phyloP scores from a whole-genome alignment of 176 grass and related monocot genomes.

The Elymus sibiricus region DNA sequence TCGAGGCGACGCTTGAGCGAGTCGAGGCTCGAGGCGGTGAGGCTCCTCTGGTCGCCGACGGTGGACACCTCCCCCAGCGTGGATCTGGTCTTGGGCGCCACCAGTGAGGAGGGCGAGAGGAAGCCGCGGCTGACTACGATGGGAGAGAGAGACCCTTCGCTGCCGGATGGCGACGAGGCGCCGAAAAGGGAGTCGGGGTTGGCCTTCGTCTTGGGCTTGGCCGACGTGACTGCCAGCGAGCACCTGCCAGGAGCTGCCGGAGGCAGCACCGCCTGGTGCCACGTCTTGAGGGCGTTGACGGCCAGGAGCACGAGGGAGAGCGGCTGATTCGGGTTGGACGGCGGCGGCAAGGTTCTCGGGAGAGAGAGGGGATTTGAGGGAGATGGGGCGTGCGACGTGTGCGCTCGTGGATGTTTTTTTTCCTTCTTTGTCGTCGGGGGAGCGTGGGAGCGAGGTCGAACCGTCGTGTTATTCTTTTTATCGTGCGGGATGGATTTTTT shows the following conservation, averaged over 20 bases:
- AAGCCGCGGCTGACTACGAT: conserved; percentile 15
- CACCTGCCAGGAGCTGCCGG: conserved; percentile 46
- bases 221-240: conserved; percentile 22
- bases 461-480: no score
- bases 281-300: conserved; percentile 65
- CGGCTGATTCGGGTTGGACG: not conserved
- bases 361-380: no score
- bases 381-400: no score
- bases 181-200: conserved; percentile 23
- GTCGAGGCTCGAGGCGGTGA: conserved; percentile 38
- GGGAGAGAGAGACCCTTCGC: not conserved
- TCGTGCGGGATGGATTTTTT: no score
- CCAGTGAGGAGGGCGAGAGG: conserved; percentile 18
- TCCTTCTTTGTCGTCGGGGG: no score
- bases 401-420: no score
- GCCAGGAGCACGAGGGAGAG: not conserved
- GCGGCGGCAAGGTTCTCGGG: not conserved
- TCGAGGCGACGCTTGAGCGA: conserved; percentile 44
- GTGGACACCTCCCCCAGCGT: not conserved
- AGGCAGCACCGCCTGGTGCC: conserved; percentile 56
- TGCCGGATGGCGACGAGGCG: conserved; percentile 6
- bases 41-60: conserved; percentile 35
- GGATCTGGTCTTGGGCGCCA: conserved; percentile 4
- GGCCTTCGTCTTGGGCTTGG: conserved; percentile 1
- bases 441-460: no score